Conservation (phyloP, 1,139 yeast species). For the Debaryomyces coudertii region DNA sequence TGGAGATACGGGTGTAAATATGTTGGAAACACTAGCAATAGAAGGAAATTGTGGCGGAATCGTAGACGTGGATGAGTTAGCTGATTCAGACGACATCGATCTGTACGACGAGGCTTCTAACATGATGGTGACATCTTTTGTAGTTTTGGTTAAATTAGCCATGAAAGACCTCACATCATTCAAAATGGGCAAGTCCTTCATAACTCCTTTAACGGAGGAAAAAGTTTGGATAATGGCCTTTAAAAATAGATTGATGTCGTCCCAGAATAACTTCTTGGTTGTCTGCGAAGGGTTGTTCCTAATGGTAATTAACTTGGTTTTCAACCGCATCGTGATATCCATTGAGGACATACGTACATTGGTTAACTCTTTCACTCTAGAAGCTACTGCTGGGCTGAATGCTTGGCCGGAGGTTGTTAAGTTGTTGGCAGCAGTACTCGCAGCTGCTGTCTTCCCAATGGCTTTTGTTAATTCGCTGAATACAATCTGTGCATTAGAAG, state of each 20-base stretch:
- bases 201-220: constrained; percentile 81
- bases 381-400: constrained; percentile 45
- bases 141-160: constrained; percentile 80
- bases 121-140: constrained; percentile 86
- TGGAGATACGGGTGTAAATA: constrained; percentile 38
- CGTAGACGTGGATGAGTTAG: constrained; percentile 12
- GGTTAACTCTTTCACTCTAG: constrained; percentile 76
- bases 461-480: constrained; percentile 79
- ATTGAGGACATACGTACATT: constrained; percentile 77
- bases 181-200: constrained; percentile 75
- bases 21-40: constrained; percentile 38
- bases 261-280: constrained; percentile 76
- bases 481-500: constrained; percentile 77
- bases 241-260: constrained; percentile 79
- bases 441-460: constrained; percentile 68
- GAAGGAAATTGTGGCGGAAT: constrained; percentile 31
- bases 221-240: constrained; percentile 82
- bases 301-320: constrained; percentile 57
- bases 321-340: constrained; percentile 74
- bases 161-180: constrained; percentile 80
- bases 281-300: constrained; percentile 52
- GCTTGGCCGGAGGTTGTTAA: constrained; percentile 18
- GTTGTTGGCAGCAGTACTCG: constrained; percentile 28
- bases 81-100: constrained; percentile 33
- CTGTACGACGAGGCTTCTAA: constrained; percentile 59